These are phyloP conservation scores for Globisporangium yorkense DNA, from an alignment of 352 stramenopile species.

Conservation along the genomic window DNA sequence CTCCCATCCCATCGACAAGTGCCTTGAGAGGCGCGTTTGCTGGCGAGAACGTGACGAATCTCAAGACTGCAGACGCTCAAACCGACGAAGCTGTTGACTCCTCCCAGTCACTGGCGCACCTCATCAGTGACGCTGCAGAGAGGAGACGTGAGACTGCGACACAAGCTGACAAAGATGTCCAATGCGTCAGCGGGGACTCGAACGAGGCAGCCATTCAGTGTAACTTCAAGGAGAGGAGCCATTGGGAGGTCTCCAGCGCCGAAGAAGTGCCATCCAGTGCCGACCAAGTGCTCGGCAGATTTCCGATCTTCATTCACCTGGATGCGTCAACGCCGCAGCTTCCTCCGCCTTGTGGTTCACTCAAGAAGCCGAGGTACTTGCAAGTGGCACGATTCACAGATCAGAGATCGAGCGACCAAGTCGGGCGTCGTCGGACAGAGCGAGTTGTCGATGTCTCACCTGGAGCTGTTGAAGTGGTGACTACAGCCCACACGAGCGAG, in stretches of 20 bases:
- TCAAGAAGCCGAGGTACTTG: conserved; percentile 18
- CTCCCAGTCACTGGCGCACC: background rate
- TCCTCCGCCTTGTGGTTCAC: background rate
- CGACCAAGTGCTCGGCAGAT: conserved; percentile 13
- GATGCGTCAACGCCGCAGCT: conserved; percentile 1
- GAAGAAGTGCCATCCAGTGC: background rate
- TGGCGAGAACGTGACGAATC: background rate
- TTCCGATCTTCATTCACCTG: conserved; percentile 30
- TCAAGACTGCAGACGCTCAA: background rate
- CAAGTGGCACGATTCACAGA: conserved; percentile 24
- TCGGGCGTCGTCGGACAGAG: background rate
- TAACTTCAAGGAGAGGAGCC: background rate
- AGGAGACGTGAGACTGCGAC: background rate
- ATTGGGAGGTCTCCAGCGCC: background rate
- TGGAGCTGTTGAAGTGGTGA: no score
- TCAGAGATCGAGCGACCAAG: background rate
- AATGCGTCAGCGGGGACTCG: background rate
- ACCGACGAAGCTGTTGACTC: background rate
- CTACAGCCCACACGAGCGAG: background rate
- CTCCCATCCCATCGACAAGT: background rate
- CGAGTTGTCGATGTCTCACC: background rate
- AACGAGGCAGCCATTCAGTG: conserved; percentile 6
- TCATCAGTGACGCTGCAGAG: background rate
- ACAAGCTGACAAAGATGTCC: background rate
- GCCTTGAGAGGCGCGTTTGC: no score